These are phyloP conservation scores for Lodderomyces jiufengensis DNA, from an alignment of 1,139 yeast genomes.

Conservation along the genomic window DNA sequence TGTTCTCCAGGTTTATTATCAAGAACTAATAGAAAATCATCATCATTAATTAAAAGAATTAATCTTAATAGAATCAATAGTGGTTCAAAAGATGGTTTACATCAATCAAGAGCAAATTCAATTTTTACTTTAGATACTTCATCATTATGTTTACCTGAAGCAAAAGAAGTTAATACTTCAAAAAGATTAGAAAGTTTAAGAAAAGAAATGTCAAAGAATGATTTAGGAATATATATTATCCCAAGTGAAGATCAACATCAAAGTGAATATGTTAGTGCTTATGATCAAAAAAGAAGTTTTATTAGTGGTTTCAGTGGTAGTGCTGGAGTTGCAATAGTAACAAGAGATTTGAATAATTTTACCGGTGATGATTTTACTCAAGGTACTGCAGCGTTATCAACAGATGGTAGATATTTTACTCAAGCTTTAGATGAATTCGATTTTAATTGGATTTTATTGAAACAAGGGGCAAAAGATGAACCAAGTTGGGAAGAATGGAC, in stretches of 20 bases:
- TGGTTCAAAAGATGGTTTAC: slow-evolving; percentile 6
- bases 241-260: slow-evolving; percentile 96
- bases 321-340: slow-evolving; percentile 88
- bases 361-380: slow-evolving; percentile 50
- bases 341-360: slow-evolving; percentile 63
- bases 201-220: slow-evolving; percentile 56
- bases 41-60: slow-evolving; percentile 48
- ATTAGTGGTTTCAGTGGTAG: slow-evolving; percentile 92
- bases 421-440: slow-evolving; percentile 90
- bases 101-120: slow-evolving; percentile 40
- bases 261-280: slow-evolving; percentile 77
- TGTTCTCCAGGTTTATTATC: slow-evolving; percentile 79
- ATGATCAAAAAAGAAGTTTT: slow-evolving; percentile 81
- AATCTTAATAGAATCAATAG: slow-evolving; percentile 32
- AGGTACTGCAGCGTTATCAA: slow-evolving; percentile 76
- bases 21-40: slow-evolving; percentile 55
- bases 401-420: slow-evolving; percentile 92
- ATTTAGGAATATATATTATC: slow-evolving; percentile 73
- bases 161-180: slow-evolving; percentile 53
- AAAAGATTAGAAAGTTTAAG: slow-evolving; percentile 63
- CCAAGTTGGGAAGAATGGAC: slow-evolving; percentile 92
- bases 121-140: slow-evolving; percentile 48
- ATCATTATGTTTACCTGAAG: slow-evolving; percentile 42
- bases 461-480: slow-evolving; percentile 71
- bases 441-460: slow-evolving; percentile 80